Evolutionary conservation across 2,329 filamentous ascomycete genomes (phyloP).

Genomic region (Geosmithia putterillii): DNA sequence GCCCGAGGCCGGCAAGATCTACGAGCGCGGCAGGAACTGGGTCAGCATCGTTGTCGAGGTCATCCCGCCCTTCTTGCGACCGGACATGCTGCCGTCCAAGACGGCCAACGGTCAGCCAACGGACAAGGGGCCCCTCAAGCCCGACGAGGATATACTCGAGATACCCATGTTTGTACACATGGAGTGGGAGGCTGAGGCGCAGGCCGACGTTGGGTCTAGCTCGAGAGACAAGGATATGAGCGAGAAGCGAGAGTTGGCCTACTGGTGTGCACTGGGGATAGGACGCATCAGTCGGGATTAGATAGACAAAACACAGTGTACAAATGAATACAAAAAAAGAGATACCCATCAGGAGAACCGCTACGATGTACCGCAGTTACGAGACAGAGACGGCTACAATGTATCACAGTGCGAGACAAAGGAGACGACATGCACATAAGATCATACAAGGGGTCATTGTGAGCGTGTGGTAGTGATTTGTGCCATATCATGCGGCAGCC

Average conservation of each 20-base stretch:
- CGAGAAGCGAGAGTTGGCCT: constrained; percentile 80
- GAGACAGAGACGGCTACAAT: not conserved
- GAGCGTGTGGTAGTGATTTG: constrained; percentile 9
- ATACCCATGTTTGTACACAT: constrained; percentile 89
- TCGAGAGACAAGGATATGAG: constrained; percentile 46
- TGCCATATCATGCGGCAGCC: constrained; percentile 27
- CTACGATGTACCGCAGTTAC: too few relatives aligned
- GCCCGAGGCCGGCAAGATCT: constrained; percentile 87
- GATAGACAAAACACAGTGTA: not conserved
- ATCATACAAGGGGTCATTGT: constrained; percentile 13
- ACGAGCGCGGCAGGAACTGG: constrained; percentile 89
- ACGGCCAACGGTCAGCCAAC: constrained; percentile 20
- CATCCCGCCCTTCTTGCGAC: constrained; percentile 47
- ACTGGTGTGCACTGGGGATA: constrained; percentile 88
- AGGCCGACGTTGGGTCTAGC: constrained; percentile 47
- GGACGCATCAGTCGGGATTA: constrained; percentile 57
- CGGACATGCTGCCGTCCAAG: constrained; percentile 19
- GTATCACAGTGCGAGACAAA: not conserved
- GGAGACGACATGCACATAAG: constrained; percentile 6
- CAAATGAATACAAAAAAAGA: not conserved
- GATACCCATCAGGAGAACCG: not conserved
- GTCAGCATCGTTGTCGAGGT: constrained; percentile 90
- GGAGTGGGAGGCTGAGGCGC: constrained; percentile 71
- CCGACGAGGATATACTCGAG: constrained; percentile 60
- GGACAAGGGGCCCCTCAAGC: constrained; percentile 34